A percentile compares a stretch with the other conserved stretches of the same genome.
Conservation (phyloP, 2,329 filamentous ascomycete species). For the Cryphonectria nitschkei region DNA sequence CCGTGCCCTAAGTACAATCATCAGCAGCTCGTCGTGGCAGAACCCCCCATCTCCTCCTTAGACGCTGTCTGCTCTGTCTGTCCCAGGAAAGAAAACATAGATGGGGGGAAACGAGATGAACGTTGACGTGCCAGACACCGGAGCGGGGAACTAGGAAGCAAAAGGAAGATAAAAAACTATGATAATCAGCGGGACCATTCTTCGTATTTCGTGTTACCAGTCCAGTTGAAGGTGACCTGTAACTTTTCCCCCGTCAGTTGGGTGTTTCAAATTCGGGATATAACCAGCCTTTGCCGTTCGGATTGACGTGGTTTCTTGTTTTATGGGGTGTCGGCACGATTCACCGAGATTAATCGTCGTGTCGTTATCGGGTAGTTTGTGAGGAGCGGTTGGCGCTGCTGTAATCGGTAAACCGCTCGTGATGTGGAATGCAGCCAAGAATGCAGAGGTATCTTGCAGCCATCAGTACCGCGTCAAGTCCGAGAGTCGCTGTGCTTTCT, state of each 20-base stretch:
- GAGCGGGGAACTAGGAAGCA: not conserved
- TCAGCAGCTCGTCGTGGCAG: slow-evolving; percentile 26
- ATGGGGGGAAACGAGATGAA: not conserved
- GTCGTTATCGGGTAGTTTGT: not conserved
- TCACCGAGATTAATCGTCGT: not conserved
- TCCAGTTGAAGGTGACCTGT: slow-evolving; percentile 28
- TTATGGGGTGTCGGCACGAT: not conserved
- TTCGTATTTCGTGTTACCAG: slow-evolving; percentile 28
- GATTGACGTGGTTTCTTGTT: not conserved
- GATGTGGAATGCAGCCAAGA: slow-evolving; percentile 11
- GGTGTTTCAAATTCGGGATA: slow-evolving; percentile 28
- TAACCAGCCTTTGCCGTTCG: slow-evolving; percentile 29
- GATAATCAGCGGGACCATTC: slow-evolving; percentile 27
- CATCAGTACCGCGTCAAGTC: slow-evolving; percentile 29
- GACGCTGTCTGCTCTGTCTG: not conserved
- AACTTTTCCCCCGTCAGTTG: slow-evolving; percentile 30
- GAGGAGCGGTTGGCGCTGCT: too few relatives aligned
- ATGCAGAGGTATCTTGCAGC: slow-evolving; percentile 26
- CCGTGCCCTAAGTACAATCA: slow-evolving; percentile 29
- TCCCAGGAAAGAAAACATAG: not conserved
- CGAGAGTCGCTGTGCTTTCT: slow-evolving; percentile 27
- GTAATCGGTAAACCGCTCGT: not conserved
- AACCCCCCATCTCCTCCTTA: slow-evolving; percentile 15
- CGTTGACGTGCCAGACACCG: slow-evolving; percentile 4
- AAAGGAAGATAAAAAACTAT: slow-evolving; percentile 21